Conservation (phyloP, 345 rosid species). For the Physaria fendleri region DNA sequence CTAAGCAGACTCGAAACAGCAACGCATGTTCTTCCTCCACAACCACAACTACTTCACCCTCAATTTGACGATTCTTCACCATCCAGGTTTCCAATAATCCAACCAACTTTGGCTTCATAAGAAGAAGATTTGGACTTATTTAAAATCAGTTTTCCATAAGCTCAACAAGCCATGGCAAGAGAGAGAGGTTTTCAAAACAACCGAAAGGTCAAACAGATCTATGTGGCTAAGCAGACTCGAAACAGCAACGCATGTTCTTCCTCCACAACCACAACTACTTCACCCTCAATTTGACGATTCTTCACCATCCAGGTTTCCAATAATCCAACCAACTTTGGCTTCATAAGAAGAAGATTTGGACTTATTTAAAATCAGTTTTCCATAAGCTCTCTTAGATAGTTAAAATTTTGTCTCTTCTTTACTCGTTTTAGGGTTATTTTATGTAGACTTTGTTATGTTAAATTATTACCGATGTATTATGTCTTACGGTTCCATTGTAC, state of each 20-base stretch:
- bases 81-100: slow-evolving; percentile 25
- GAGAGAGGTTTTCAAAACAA: slow-evolving; percentile 54
- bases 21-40: slow-evolving; percentile 22
- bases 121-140: slow-evolving; percentile 6
- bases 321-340: slow-evolving; percentile 29
- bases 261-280: background rate
- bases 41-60: slow-evolving; percentile 9
- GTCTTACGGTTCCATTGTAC: slow-evolving; percentile 11
- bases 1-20: slow-evolving; percentile 60
- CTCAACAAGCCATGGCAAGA: slow-evolving; percentile 36
- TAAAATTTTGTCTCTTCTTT: slow-evolving; percentile 15
- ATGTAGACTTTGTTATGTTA: slow-evolving; percentile 15
- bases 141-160: background rate
- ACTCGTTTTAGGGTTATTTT: slow-evolving; percentile 12
- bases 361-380: background rate
- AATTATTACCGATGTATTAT: slow-evolving; percentile 10
- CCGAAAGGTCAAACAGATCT: slow-evolving; percentile 78
- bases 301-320: slow-evolving; percentile 18
- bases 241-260: slow-evolving; percentile 31
- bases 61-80: slow-evolving; percentile 7
- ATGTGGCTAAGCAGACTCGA: slow-evolving; percentile 83
- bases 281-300: slow-evolving; percentile 14
- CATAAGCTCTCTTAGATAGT: slow-evolving; percentile 19
- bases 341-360: slow-evolving; percentile 11
- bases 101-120: slow-evolving; percentile 26